Percentiles rank a stretch among this genome's conserved stretches.
Conservation (phyloP, 345 rosid genomes). For the Brassica carinata region DNA sequence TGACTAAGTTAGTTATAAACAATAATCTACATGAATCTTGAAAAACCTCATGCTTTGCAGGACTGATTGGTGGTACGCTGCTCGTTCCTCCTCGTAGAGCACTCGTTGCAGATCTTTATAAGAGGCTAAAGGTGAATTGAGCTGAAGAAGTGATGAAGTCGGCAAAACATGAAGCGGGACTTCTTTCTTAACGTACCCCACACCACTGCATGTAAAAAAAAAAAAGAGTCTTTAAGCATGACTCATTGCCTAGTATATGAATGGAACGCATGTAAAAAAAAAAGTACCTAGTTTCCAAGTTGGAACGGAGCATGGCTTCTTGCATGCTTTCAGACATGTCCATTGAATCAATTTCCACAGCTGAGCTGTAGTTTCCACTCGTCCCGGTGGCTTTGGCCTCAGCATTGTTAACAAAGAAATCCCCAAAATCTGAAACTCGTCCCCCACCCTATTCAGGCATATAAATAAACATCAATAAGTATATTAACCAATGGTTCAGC, state of each 20-base stretch:
- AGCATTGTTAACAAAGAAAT: slow-evolving; percentile 66
- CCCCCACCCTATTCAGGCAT: slow-evolving; percentile 60
- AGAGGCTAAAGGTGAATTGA: slow-evolving; percentile 75
- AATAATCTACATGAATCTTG: slow-evolving; percentile 3
- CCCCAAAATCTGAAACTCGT: slow-evolving; percentile 69
- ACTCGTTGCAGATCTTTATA: slow-evolving; percentile 87
- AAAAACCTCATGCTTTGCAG: slow-evolving; percentile 70
- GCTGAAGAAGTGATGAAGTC: slow-evolving; percentile 63
- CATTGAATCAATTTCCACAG: slow-evolving; percentile 73
- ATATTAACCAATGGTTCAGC: background rate
- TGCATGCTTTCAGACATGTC: slow-evolving; percentile 99
- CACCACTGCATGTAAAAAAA: slow-evolving; percentile 59
- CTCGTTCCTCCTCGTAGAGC: slow-evolving; percentile 79
- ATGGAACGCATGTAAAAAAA: background rate
- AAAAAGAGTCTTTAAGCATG: slow-evolving; percentile 11
- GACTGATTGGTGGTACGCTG: slow-evolving; percentile 82
- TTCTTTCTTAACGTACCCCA: slow-evolving; percentile 82
- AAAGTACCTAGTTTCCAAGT: slow-evolving; percentile 88
- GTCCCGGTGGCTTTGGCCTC: slow-evolving; percentile 58
- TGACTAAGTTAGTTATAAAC: background rate
- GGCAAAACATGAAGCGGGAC: slow-evolving; percentile 85
- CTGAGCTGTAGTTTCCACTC: slow-evolving; percentile 46
- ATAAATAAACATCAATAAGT: slow-evolving; percentile 1
- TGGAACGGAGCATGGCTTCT: slow-evolving; percentile 96
- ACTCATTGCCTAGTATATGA: slow-evolving; percentile 22